phyloP scores from a whole-genome alignment of 2,329 filamentous ascomycete genomes.

The Aspergillus sp. region DNA sequence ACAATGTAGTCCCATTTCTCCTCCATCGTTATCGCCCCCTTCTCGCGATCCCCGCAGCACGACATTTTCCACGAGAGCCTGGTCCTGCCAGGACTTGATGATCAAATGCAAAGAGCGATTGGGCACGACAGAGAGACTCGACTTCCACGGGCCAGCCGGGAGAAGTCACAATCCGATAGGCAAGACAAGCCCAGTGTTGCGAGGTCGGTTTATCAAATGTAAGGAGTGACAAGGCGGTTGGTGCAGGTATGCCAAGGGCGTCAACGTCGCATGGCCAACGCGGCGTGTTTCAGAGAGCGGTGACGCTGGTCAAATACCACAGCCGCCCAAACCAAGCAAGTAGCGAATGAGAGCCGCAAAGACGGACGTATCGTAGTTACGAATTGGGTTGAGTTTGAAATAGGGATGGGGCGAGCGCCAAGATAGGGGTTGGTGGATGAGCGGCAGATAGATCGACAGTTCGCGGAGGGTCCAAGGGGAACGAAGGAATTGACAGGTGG shows the following conservation, averaged over 20 bases:
- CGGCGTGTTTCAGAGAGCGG: slow-evolving; percentile 6
- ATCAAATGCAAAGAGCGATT: slow-evolving; percentile 5
- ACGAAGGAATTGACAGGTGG: slow-evolving; percentile 4
- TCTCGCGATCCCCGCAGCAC: slow-evolving; percentile 52
- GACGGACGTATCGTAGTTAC: background rate
- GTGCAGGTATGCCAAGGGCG: slow-evolving; percentile 6
- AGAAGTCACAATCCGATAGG: slow-evolving; percentile 17
- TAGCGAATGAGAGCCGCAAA: background rate
- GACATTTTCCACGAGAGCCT: slow-evolving; percentile 46
- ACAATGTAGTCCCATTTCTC: slow-evolving; percentile 94
- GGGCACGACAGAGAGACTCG: slow-evolving; percentile 2
- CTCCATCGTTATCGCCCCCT: slow-evolving; percentile 63
- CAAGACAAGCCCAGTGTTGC: slow-evolving; percentile 8
- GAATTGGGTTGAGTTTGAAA: background rate
- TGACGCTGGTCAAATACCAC: no score
- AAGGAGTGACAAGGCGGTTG: slow-evolving; percentile 10
- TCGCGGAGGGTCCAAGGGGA: slow-evolving; percentile 1
- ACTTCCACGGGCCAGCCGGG: slow-evolving; percentile 30
- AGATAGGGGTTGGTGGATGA: no score
- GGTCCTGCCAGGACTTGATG: slow-evolving; percentile 21
- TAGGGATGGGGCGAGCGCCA: background rate
- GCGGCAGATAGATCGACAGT: background rate
- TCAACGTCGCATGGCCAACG: slow-evolving; percentile 11
- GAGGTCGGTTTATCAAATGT: background rate
- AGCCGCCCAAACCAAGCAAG: background rate